These are phyloP conservation scores for Austroboletus niveus DNA, from an alignment of 1,284 basidiomycete species.

Conservation along the genomic window DNA sequence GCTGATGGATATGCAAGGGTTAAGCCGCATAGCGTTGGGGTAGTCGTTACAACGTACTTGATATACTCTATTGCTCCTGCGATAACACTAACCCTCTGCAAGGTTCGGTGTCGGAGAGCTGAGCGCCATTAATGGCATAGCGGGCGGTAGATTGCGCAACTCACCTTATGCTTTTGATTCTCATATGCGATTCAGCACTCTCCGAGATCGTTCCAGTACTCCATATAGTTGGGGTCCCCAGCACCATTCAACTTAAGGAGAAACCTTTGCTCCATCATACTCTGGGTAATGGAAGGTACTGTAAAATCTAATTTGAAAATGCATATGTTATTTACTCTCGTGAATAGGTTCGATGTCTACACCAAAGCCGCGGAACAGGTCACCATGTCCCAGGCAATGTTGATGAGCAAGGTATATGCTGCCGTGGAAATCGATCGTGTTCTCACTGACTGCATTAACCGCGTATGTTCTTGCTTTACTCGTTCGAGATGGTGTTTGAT, in stretches of 20 bases:
- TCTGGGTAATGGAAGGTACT: constrained; percentile 75
- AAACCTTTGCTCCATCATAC: constrained; percentile 82
- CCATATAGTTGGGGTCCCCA: constrained; percentile 89
- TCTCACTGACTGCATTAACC: constrained; percentile 69
- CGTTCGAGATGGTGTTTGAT: neutral
- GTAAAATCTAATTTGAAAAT: neutral
- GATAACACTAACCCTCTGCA: constrained; percentile 13
- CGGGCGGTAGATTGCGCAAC: constrained; percentile 47
- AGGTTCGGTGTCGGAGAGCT: constrained; percentile 93
- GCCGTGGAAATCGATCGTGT: constrained; percentile 79
- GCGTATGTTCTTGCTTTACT: constrained; percentile 35
- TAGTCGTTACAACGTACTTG: constrained; percentile 70
- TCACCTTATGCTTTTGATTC: neutral
- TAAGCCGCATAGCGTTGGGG: constrained; percentile 71
- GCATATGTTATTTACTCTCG: constrained; percentile 2
- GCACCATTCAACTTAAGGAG: constrained; percentile 66
- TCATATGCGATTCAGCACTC: constrained; percentile 47
- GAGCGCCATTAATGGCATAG: constrained; percentile 80
- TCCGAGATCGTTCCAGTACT: constrained; percentile 91
- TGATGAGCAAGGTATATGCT: constrained; percentile 55
- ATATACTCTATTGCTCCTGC: neutral
- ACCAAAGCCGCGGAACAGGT: constrained; percentile 75
- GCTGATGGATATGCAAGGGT: constrained; percentile 93
- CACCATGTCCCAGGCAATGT: constrained; percentile 64
- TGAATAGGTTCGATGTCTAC: constrained; percentile 71